Base-by-base conservation (phyloP, 306 rosid genomes). In the Myrica gale region DNA sequence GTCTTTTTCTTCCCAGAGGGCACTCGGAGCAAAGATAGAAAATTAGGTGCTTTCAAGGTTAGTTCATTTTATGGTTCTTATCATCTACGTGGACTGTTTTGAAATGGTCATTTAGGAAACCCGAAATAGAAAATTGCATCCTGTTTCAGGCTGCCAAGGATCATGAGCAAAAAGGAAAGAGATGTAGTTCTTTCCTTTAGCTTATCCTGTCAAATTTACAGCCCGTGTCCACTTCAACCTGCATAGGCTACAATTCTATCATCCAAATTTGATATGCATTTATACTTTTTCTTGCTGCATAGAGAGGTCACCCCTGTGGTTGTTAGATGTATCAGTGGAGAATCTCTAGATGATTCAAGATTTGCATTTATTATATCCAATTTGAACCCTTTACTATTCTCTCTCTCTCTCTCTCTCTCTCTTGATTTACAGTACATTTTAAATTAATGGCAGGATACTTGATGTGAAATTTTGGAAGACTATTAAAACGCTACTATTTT, bases 1-100 rank as follows among this genome's bases (percentile, higher is more conserved):
- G 96, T 95, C 62, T 92, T 92, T 84, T 88, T 90, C 93, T 95
- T 95, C 69, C 98, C 97, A 0, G 98, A 95, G 86, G 98, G 98
- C 72, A 95, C 98, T 39, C 92, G 97, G 78, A 89, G 87, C 82
- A 92, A 82, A 88, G 97, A 90, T 84, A 95, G 98, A 66, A 90
- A 80, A 74, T 78, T 92, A 74, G 97, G 96, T 53, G 44, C 81
- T 82, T 94, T 95, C 89, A 95, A 91, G 97, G 98, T 94, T 84
- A 83, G 87, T 75, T 74, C 50, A 13, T 73, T 54, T 51, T 42
- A 42, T 9, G 66, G 73, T 45, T 76, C 17, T 37, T 65, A 61
- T 69, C 72, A 65, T 71, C 73, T 19, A 21, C 80, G 26, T 76
- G 48, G 44, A 48, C 75, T 79, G 65, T 80, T 61, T 77, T 61